phyloP scores from a whole-genome alignment of 345 rosid species.

The Linum trigynum region DNA sequence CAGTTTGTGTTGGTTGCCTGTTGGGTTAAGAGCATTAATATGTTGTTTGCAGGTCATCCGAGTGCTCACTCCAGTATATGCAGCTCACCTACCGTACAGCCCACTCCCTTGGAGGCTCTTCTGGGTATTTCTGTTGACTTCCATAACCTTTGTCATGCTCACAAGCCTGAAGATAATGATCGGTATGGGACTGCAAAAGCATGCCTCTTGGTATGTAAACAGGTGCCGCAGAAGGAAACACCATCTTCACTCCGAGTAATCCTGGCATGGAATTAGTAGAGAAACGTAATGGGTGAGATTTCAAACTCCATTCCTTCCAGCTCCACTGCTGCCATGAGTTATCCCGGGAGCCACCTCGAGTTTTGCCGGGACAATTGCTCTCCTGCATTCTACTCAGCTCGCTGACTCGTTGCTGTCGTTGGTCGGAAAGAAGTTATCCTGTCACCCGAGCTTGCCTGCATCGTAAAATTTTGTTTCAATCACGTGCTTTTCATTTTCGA shows the following conservation, averaged over 20 bases:
- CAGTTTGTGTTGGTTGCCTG: not conserved
- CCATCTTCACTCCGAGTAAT: conserved; percentile 21
- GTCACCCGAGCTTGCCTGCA: too few relatives aligned
- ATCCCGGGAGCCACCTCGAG: not conserved
- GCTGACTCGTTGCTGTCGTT: too few relatives aligned
- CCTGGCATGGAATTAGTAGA: not conserved
- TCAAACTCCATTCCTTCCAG: not conserved
- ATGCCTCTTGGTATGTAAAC: conserved; percentile 74
- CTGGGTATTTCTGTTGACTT: conserved; percentile 52
- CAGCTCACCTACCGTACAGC: conserved; percentile 53
- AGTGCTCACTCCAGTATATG: conserved; percentile 75
- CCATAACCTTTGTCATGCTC: conserved; percentile 79
- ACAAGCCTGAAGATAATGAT: conserved; percentile 71
- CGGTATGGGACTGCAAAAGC: conserved; percentile 74
- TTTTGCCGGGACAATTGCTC: not conserved
- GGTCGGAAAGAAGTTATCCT: too few relatives aligned
- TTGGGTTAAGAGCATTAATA: not conserved
- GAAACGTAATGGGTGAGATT: not conserved
- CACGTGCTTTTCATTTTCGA: too few relatives aligned
- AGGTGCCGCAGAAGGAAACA: conserved; percentile 65
- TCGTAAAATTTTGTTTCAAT: too few relatives aligned
- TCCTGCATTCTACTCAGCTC: not conserved
- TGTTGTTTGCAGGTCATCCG: conserved; percentile 65
- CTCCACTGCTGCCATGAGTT: not conserved
- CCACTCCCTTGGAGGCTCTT: conserved; percentile 63